These are phyloP conservation scores for Hemileia vastatrix DNA, from an alignment of 1,284 basidiomycete species.

Conservation along the genomic window DNA sequence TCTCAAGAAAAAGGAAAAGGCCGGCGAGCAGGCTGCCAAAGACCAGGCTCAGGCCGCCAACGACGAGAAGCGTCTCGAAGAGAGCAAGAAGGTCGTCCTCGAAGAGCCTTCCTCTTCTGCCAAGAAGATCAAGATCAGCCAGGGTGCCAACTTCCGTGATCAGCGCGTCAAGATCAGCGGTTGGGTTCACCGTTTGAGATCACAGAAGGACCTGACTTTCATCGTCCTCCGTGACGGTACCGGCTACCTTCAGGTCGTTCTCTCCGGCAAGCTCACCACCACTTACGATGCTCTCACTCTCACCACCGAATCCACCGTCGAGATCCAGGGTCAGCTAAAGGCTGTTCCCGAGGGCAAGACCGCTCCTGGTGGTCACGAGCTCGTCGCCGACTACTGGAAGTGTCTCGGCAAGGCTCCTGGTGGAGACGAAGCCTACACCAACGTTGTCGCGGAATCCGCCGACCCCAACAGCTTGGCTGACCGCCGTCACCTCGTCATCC, in stretches of 20 bases:
- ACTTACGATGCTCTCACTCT: conserved; percentile 87
- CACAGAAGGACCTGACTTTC: conserved; percentile 88
- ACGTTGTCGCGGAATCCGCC: conserved; percentile 64
- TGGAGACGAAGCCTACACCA: conserved; percentile 87
- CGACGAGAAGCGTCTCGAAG: conserved; percentile 66
- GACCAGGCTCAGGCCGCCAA: conserved; percentile 60
- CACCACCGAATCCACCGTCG: conserved; percentile 82
- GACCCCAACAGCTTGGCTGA: conserved; percentile 74
- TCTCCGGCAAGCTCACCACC: conserved; percentile 71
- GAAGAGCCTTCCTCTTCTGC: too few relatives aligned
- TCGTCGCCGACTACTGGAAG: conserved; percentile 85
- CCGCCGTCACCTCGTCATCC: conserved; percentile 84
- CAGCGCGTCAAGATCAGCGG: conserved; percentile 76
- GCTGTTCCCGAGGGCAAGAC: conserved; percentile 85
- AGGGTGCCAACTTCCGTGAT: conserved; percentile 56
- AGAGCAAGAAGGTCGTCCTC: conserved; percentile 77
- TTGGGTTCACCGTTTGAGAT: conserved; percentile 90
- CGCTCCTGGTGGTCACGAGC: conserved; percentile 88
- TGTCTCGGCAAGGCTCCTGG: conserved; percentile 83
- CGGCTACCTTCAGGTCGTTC: conserved; percentile 83
- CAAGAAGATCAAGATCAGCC: conserved; percentile 64
- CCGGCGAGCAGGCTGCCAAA: too few relatives aligned
- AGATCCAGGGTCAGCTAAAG: conserved; percentile 76
- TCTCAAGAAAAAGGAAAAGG: conserved; percentile 81
- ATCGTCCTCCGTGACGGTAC: conserved; percentile 89